Evolutionary conservation across 306 rosid species (phyloP), one percentile per base, ranked within the genome.

Genomic region (Pyrus pyrifolia): DNA sequence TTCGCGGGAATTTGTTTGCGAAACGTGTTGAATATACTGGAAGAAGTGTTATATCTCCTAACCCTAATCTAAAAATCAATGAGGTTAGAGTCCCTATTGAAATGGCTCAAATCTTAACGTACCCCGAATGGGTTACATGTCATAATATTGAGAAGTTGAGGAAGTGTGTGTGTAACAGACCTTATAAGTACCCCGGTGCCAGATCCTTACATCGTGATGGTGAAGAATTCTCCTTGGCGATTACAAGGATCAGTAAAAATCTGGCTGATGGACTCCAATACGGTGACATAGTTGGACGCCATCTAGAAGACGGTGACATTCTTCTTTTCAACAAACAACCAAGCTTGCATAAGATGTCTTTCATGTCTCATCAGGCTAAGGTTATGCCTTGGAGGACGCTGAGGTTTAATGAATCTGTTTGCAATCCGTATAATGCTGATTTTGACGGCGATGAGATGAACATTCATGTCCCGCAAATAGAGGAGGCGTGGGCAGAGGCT

Each of bases 401-500:
- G 86, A 90, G 98, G 86, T 94, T 94, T 83, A 94, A 94, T 79
- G 98, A 94, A 79, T 94, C 98, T 52, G 98, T 94, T 51, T 94
- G 98, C 85, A 94, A 94, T 66, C 98, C 98, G 11, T 94, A 94
- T 79, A 94, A 94, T 85, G 98, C 98, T 62, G 98, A 94, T 85
- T 94, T 94, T 89, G 97, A 94, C 83, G 98, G 98, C 27, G 97
- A 94, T 74, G 98, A 94, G 86, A 94, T 94, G 98, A 94, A 94
- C 80, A 62, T 94, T 83, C 98, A 94, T 83, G 97, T 91, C 35
- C 98, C 98, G 27, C 97, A 94, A 72, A 91, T 97, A 30, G 98
- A 90, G 96, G 97, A 94, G 85, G 98, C 98, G 67, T 91, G 98
- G 21, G 88, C 98, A 70, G 96, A 94, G 87, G 98, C 98, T 82